Percentiles rank a stretch among this genome's conserved stretches.
These are phyloP conservation scores for Eremomyces bilateralis DNA, from an alignment of 495 filamentous ascomycete genomes.

Conservation along the genomic window DNA sequence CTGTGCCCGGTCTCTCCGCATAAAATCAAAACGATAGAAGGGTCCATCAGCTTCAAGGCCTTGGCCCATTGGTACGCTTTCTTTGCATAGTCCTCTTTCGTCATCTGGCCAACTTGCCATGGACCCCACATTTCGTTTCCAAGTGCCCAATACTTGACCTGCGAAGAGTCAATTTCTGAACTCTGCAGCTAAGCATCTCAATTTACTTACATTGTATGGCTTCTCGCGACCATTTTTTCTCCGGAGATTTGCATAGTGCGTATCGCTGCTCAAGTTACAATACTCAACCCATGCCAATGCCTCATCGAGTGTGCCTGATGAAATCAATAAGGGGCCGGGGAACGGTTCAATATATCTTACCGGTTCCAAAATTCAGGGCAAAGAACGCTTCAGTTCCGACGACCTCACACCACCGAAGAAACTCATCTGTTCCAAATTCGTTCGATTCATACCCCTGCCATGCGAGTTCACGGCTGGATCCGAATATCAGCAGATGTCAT, in stretches of 20 bases:
- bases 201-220: conserved; percentile 39
- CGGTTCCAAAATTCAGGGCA: conserved; percentile 56
- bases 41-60: conserved; percentile 54
- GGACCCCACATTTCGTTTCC: conserved; percentile 61
- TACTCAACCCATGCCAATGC: conserved; percentile 63
- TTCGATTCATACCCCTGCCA: conserved; percentile 58
- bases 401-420: conserved; percentile 53
- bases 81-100: conserved; percentile 52
- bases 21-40: conserved; percentile 39
- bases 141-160: conserved; percentile 42
- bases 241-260: conserved; percentile 57
- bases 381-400: conserved; percentile 53
- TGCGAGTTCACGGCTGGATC: conserved; percentile 42
- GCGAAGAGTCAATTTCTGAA: conserved; percentile 4
- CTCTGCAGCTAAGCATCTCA: background rate
- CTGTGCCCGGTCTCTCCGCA: conserved; percentile 48
- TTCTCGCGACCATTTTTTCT: conserved; percentile 47
- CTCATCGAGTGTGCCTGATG: conserved; percentile 33
- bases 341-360: conserved; percentile 9
- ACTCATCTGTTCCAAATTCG: conserved; percentile 65
- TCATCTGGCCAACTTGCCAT: conserved; percentile 60
- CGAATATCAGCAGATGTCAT: too few relatives aligned
- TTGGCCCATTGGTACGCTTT: conserved; percentile 65
- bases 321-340: too few relatives aligned
- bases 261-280: conserved; percentile 50